Evolutionary conservation across 257 asterid species (phyloP).

Genomic region (Eucommia ulmoides): DNA sequence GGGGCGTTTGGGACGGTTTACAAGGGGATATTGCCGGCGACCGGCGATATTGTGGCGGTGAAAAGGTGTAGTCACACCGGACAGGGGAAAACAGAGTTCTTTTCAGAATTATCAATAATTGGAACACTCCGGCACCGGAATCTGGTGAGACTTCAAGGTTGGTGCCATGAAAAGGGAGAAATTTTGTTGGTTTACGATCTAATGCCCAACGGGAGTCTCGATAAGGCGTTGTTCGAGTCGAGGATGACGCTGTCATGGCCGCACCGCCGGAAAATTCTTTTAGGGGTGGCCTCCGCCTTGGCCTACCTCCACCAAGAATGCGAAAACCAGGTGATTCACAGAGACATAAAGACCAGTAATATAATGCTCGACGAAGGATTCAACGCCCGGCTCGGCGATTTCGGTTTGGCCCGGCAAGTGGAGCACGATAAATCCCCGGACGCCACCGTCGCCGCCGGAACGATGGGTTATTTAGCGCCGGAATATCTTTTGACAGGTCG

Average conservation of each 20-base stretch:
- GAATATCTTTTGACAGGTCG: conserved; percentile 71
- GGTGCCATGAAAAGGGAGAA: conserved; percentile 85
- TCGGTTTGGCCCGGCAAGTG: conserved; percentile 60
- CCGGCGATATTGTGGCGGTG: conserved; percentile 58
- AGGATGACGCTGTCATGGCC: conserved; percentile 51
- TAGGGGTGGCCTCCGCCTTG: conserved; percentile 74
- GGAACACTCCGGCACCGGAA: conserved; percentile 74
- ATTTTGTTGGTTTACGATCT: conserved; percentile 55
- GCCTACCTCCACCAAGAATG: conserved; percentile 80
- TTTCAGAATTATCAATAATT: conserved; percentile 65
- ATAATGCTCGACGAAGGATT: conserved; percentile 77
- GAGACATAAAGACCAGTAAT: conserved; percentile 72
- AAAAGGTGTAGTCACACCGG: conserved; percentile 64
- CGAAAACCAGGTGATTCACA: conserved; percentile 68
- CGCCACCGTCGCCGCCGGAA: conserved; percentile 76
- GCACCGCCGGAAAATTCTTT: conserved; percentile 39
- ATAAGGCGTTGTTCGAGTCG: conserved; percentile 63
- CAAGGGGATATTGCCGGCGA: conserved; percentile 38
- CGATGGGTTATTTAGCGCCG: conserved; percentile 87
- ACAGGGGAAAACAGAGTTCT: conserved; percentile 65
- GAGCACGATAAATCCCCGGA: conserved; percentile 82
- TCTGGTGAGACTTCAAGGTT: conserved; percentile 67
- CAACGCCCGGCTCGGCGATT: conserved; percentile 73
- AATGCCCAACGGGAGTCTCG: conserved; percentile 76
- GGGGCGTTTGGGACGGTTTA: conserved; percentile 83